Base-by-base conservation (phyloP, 306 rosid species). In the Dryas drummondii region DNA sequence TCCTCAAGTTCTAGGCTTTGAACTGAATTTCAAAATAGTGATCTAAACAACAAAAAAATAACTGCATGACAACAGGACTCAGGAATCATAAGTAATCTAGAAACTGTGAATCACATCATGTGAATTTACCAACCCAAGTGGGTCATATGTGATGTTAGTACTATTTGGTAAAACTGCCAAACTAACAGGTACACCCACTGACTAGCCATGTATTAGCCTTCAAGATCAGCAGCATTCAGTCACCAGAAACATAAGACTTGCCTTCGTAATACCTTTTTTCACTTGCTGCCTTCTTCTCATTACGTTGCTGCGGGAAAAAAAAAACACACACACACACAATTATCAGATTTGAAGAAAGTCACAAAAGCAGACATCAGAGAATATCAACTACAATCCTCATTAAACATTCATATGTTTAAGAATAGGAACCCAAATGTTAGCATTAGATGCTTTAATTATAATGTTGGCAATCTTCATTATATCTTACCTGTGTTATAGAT, bases 281-380 rank as follows among this genome's bases (percentile, higher is more conserved):
- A 66, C 98, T 91, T 68, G 77, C 97, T 45, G 86, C 88, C 85
- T 94, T 94, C 91, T 91, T 91, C 70, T 89, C 88, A 17, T 94
- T 91, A 58, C 98, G 97, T 81, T 83, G 86, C 98, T 94, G 97
- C 81, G 80, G 71, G 27, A 51, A 49, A 53, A 32, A 55, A 26
- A 16, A 71, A 19, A 5, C 61, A 32, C 37, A 32, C 2, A 32
- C 22, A 32, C 37, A 32, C 37, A 32, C 2, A 52, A 5, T 75
- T 60, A 13, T 68, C 45, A 45, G 15, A 32, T 71, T n/a, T 19
- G 37, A 41, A 64, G 48, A 40, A 46, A 3, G 37, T n/a, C 15
- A 16, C 4, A 53, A 15, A 14, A 9, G 68, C 11, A 60, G 44
- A 61, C 1, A 5, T 37, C 48, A 42, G 60, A 51, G 15, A 37